Percentiles rank a stretch among this genome's conserved stretches.
phyloP scores from a whole-genome alignment of 805 yeast genomes.

The Yamadazyma ubonensis region DNA sequence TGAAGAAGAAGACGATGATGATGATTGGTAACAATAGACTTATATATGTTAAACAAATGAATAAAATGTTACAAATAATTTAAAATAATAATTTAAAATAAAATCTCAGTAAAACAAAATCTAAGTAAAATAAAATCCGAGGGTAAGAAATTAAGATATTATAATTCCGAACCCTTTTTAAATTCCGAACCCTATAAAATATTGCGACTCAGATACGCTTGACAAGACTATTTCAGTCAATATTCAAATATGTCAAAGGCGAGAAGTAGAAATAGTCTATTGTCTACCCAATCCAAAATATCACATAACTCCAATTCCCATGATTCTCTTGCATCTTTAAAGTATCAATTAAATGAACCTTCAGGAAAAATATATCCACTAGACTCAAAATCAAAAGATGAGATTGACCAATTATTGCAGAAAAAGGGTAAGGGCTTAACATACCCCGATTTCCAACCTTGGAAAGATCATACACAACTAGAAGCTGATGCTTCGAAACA shows the following conservation, averaged over 20 bases:
- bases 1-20: slow-evolving; percentile 68
- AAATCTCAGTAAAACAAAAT: no score
- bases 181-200: neutral
- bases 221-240: neutral
- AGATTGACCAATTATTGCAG: neutral
- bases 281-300: slow-evolving; percentile 23
- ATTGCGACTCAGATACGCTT: slow-evolving; percentile 4
- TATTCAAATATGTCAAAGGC: slow-evolving; percentile 25
- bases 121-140: neutral
- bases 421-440: slow-evolving; percentile 15
- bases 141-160: no score
- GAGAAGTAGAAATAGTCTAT: slow-evolving; percentile 27
- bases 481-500: slow-evolving; percentile 14
- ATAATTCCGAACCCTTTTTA: no score
- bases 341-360: slow-evolving; percentile 38
- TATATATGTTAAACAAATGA: neutral
- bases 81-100: no score
- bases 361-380: slow-evolving; percentile 33
- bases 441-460: slow-evolving; percentile 73
- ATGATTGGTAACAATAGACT: slow-evolving; percentile 4
- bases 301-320: slow-evolving; percentile 20
- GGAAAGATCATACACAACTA: slow-evolving; percentile 54
- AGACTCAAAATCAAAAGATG: slow-evolving; percentile 16
- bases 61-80: no score
- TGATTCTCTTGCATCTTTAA: slow-evolving; percentile 36